phyloP scores from a whole-genome alignment of 768 basidiomycete species.

The Coprinopsis cinerea region DNA sequence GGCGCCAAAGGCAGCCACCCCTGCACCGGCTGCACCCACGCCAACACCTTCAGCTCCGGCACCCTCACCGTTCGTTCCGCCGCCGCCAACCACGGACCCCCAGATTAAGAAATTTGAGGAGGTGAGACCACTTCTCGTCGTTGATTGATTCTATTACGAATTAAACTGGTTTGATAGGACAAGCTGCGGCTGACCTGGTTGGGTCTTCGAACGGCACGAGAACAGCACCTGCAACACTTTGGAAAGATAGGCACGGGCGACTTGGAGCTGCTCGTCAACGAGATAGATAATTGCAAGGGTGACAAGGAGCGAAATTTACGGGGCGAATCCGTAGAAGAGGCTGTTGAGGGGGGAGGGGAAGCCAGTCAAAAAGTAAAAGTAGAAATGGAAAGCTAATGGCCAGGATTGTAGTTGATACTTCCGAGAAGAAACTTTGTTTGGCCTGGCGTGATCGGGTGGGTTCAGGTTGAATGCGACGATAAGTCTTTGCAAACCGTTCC shows the following conservation, averaged over 20 bases:
- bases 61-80: background rate
- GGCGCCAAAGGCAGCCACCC: slow-evolving; percentile 21
- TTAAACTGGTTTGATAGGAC: slow-evolving; percentile 39
- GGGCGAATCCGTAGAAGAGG: slow-evolving; percentile 13
- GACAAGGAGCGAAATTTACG: slow-evolving; percentile 28
- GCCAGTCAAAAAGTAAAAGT: slow-evolving; percentile 40
- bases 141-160: slow-evolving; percentile 7
- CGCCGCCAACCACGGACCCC: slow-evolving; percentile 29
- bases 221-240: slow-evolving; percentile 69
- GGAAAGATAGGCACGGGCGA: slow-evolving; percentile 81
- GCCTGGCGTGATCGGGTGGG: slow-evolving; percentile 19
- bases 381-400: slow-evolving; percentile 40
- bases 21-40: slow-evolving; percentile 21
- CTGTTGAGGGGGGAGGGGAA: slow-evolving; percentile 17
- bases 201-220: slow-evolving; percentile 69
- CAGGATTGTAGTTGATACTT: too few species aligned
- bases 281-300: slow-evolving; percentile 44
- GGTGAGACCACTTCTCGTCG: slow-evolving; percentile 35
- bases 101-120: slow-evolving; percentile 58
- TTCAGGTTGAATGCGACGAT: background rate
- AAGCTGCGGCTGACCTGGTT: slow-evolving; percentile 79
- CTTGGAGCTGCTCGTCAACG: slow-evolving; percentile 44
- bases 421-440: slow-evolving; percentile 2
- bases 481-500: slow-evolving; percentile 15
- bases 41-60: slow-evolving; percentile 18